Base-by-base conservation (phyloP, 495 filamentous ascomycete genomes). In the Neurospora hispaniola region DNA sequence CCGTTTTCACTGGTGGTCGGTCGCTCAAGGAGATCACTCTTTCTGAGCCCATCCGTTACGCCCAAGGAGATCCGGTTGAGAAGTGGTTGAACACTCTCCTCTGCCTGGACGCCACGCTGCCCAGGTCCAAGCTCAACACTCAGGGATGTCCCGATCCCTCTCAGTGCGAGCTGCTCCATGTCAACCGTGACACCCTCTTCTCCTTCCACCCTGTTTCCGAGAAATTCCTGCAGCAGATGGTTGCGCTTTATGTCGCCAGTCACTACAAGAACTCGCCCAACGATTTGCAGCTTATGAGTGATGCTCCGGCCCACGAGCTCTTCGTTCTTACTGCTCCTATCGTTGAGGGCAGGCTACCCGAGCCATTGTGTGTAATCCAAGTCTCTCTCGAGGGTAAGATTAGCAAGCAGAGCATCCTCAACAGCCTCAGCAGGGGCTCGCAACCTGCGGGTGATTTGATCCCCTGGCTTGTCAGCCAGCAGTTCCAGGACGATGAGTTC, bases 221-320 rank as follows among this genome's bases (percentile, higher is more conserved):
- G 78, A 96, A 94, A 80, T 93, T 99, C 82, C 85, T 99, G 68
- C 96, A 98, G 79, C 93, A 97, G 74, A 97, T 98, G 94, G 94
- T 99, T 82, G 93, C 94, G 11, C 88, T 99, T 2, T 98, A 98
- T 77, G 96, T 98, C n/a, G 94, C 96, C 20, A 95, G 92, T 78
- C 94, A 98, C 79, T 98, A 99, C 84, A 98, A 98, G 82, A 99
- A 99, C 81, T 94, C 94, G 1, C 96, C 96, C 5, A 97, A 99
- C 77, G 96, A 99, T 78, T 86, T 99, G 39, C 96, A 98, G 80
- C 89, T 99, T 42, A 96, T 99, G 92, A 94, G 91, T 75, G 96
- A 99, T 83, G 96, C 96, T 8, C 96, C 96, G 12, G 95, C 96
- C 0, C 96, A 99, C 79, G 94, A 98, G 81, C 90, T 99, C 20